Evolutionary conservation across 1,284 basidiomycete species (phyloP).

Genomic region (Tetrapyrgos nigripes): DNA sequence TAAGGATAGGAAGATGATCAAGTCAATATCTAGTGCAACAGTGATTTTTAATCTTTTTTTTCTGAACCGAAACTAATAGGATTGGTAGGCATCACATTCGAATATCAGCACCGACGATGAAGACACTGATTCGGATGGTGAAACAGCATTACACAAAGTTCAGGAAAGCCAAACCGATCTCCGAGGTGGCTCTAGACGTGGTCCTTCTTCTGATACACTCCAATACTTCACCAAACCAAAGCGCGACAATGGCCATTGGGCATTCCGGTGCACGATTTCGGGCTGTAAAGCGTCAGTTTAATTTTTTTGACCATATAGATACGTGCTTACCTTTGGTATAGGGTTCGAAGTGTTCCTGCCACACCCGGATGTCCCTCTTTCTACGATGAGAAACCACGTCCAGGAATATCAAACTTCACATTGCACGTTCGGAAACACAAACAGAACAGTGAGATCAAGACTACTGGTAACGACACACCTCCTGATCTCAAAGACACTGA

Average conservation of each 20-base stretch:
- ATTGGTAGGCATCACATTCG: not conserved
- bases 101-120: constrained; percentile 19
- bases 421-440: constrained; percentile 19
- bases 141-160: constrained; percentile 20
- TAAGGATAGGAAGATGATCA: no score
- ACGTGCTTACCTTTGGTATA: no score
- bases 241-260: constrained; percentile 19
- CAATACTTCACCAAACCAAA: constrained; percentile 20
- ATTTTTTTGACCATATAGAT: not conserved
- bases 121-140: constrained; percentile 29
- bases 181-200: constrained; percentile 17
- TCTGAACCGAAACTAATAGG: not conserved
- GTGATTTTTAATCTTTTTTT: not conserved
- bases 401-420: constrained; percentile 31
- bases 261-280: constrained; percentile 23
- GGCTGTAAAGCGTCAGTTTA: constrained; percentile 21
- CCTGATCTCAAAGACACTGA: no score
- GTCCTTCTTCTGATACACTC: constrained; percentile 24
- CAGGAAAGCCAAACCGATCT: constrained; percentile 20
- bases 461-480: not conserved
- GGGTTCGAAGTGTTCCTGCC: not conserved
- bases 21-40: not conserved
- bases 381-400: constrained; percentile 24
- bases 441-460: not conserved
- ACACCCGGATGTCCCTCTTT: constrained; percentile 23